phyloP scores from a whole-genome alignment of 768 basidiomycete species.

The Hirschioporus abietinus region DNA sequence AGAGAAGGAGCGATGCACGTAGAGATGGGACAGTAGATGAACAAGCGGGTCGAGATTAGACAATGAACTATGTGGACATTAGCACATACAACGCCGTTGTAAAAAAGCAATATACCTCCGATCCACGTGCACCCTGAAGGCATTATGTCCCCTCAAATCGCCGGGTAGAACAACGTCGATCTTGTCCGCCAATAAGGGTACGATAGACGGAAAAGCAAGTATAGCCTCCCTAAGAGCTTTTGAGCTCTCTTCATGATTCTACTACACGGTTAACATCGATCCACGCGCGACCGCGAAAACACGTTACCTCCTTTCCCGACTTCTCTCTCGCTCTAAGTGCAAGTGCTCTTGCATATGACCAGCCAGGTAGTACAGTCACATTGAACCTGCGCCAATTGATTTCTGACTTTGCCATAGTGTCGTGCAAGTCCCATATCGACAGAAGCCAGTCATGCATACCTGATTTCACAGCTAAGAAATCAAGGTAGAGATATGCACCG shows the following conservation, averaged over 20 bases:
- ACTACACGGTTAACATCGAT: slow-evolving; percentile 7
- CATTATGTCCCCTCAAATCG: slow-evolving; percentile 50
- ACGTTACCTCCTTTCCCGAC: slow-evolving; percentile 34
- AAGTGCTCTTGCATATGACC: slow-evolving; percentile 67
- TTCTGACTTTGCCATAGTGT: slow-evolving; percentile 20
- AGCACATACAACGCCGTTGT: slow-evolving; percentile 11
- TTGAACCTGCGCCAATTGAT: slow-evolving; percentile 28
- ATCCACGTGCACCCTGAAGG: slow-evolving; percentile 68
- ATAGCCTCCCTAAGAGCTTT: slow-evolving; percentile 71
- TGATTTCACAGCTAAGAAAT: slow-evolving; percentile 79
- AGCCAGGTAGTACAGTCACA: slow-evolving; percentile 69
- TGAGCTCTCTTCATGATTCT: slow-evolving; percentile 59
- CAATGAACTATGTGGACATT: slow-evolving; percentile 28
- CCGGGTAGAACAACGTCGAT: slow-evolving; percentile 62
- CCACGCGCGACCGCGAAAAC: slow-evolving; percentile 6
- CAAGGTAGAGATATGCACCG: slow-evolving; percentile 75
- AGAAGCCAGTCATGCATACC: slow-evolving; percentile 79
- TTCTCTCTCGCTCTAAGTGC: slow-evolving; percentile 50
- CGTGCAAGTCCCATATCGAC: slow-evolving; percentile 53
- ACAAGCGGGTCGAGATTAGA: slow-evolving; percentile 42
- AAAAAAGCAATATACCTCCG: slow-evolving; percentile 38
- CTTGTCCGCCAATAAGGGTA: slow-evolving; percentile 82
- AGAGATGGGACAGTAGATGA: slow-evolving; percentile 84
- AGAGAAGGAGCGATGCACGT: slow-evolving; percentile 67
- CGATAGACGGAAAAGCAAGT: slow-evolving; percentile 70